Conservation (phyloP, 495 filamentous ascomycete genomes). For the Tetracladium setigerum region DNA sequence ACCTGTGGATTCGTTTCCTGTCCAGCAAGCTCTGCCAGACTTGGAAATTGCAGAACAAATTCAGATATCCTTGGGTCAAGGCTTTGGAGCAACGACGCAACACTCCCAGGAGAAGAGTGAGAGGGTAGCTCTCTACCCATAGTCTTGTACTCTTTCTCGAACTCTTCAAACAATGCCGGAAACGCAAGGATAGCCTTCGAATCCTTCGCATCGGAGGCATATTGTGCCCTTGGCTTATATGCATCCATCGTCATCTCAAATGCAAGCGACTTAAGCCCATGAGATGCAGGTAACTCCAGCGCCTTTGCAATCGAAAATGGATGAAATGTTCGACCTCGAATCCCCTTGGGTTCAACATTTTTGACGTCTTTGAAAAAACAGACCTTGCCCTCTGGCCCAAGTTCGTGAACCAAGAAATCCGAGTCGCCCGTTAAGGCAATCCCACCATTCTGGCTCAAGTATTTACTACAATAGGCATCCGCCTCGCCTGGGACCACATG, state of each 20-base stretch:
- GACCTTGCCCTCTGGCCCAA: conserved; percentile 49
- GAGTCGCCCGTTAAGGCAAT: conserved; percentile 60
- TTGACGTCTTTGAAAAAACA: conserved; percentile 49
- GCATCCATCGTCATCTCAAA: conserved; percentile 32
- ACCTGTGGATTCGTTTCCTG: neutral
- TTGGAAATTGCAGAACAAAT: conserved; percentile 29
- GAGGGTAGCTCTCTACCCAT: neutral
- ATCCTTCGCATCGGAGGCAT: too few species aligned
- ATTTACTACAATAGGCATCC: conserved; percentile 56
- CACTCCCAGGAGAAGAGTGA: neutral
- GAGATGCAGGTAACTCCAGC: conserved; percentile 9
- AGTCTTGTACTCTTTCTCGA: conserved; percentile 36
- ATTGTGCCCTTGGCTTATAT: conserved; percentile 24
- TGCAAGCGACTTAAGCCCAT: conserved; percentile 25
- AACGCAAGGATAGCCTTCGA: conserved; percentile 11
- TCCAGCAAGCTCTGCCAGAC: conserved; percentile 11
- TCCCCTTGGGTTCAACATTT: neutral
- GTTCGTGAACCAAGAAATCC: conserved; percentile 62
- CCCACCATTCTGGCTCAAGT: conserved; percentile 38
- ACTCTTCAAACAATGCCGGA: conserved; percentile 28
- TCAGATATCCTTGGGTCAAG: conserved; percentile 46
- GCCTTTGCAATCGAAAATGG: conserved; percentile 13
- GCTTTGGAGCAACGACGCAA: neutral
- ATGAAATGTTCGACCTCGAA: conserved; percentile 7
- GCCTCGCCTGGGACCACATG: conserved; percentile 63